These are phyloP conservation scores for Xanthoconium separans DNA, from an alignment of 1,284 basidiomycete species.

Conservation along the genomic window DNA sequence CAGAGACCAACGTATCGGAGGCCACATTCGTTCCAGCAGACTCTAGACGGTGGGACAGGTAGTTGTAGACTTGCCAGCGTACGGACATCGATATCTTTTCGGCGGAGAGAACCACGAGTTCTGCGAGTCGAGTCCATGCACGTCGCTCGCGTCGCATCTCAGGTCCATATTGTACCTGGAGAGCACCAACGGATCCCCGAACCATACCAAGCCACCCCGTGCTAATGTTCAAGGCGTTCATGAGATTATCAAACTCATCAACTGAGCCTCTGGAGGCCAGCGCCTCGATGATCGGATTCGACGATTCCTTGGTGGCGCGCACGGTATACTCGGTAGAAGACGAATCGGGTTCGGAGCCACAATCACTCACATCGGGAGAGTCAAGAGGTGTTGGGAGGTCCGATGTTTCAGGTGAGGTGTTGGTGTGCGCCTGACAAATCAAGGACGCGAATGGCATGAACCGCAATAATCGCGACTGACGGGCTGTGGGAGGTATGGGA, in stretches of 20 bases:
- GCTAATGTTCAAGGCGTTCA: slow-evolving; percentile 42
- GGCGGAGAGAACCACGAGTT: slow-evolving; percentile 44
- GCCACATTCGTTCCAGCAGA: slow-evolving; percentile 1
- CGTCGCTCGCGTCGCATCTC: slow-evolving; percentile 47
- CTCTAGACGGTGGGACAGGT: slow-evolving; percentile 34
- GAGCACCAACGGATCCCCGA: slow-evolving; percentile 31
- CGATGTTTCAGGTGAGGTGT: slow-evolving; percentile 3
- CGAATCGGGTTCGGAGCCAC: slow-evolving; percentile 29
- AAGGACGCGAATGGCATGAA: slow-evolving; percentile 26
- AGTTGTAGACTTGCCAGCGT: slow-evolving; percentile 21
- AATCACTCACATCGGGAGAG: slow-evolving; percentile 25
- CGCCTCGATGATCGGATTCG: slow-evolving; percentile 35
- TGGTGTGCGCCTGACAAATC: slow-evolving; percentile 5
- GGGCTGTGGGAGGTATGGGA: slow-evolving; percentile 29
- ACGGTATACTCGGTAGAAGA: slow-evolving; percentile 33
- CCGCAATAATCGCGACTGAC: slow-evolving; percentile 19
- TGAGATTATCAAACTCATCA: slow-evolving; percentile 40
- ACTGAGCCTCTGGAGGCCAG: slow-evolving; percentile 37
- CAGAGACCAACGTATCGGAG: slow-evolving; percentile 37
- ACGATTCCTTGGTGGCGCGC: slow-evolving; percentile 14
- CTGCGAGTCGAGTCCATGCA: slow-evolving; percentile 54
- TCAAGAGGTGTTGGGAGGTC: slow-evolving; percentile 25
- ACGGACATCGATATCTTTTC: slow-evolving; percentile 28
- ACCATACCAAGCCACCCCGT: slow-evolving; percentile 41
- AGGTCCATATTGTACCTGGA: slow-evolving; percentile 31